Evolutionary conservation across 345 rosid genomes (phyloP).

Genomic region (Xanthoceras sorbifolium): DNA sequence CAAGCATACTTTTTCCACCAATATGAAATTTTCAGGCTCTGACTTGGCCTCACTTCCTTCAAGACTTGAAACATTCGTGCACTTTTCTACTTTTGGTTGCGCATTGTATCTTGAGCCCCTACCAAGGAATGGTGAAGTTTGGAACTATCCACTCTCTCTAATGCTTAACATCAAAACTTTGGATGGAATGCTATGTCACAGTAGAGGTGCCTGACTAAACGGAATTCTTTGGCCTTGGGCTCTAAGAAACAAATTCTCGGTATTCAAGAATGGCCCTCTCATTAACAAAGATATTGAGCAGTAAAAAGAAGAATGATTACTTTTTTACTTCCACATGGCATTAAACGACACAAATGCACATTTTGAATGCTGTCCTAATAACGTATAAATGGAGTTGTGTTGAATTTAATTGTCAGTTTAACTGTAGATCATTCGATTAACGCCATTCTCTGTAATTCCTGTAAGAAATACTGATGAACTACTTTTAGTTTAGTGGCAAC

Average conservation of each 20-base stretch:
- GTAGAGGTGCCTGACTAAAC: neutral
- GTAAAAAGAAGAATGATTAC: neutral
- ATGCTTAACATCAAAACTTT: slow-evolving; percentile 3
- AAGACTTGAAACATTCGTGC: neutral
- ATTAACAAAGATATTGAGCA: neutral
- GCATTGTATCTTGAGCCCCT: neutral
- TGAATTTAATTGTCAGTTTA: neutral
- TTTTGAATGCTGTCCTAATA: too few species aligned
- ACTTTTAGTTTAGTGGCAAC: neutral
- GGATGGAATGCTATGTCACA: neutral
- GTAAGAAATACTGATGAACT: neutral
- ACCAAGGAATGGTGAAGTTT: neutral
- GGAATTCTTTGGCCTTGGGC: neutral
- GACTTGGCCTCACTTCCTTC: neutral
- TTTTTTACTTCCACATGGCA: too few species aligned
- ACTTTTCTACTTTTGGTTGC: neutral
- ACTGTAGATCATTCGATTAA: neutral
- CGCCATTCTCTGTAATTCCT: neutral
- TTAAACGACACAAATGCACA: too few species aligned
- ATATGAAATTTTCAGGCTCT: neutral
- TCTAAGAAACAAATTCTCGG: neutral
- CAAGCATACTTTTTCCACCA: neutral
- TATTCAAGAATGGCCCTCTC: neutral
- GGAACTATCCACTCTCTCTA: neutral
- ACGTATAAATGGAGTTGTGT: too few species aligned